Conservation (phyloP, 2,329 filamentous ascomycete genomes). For the Xylogone sp. region DNA sequence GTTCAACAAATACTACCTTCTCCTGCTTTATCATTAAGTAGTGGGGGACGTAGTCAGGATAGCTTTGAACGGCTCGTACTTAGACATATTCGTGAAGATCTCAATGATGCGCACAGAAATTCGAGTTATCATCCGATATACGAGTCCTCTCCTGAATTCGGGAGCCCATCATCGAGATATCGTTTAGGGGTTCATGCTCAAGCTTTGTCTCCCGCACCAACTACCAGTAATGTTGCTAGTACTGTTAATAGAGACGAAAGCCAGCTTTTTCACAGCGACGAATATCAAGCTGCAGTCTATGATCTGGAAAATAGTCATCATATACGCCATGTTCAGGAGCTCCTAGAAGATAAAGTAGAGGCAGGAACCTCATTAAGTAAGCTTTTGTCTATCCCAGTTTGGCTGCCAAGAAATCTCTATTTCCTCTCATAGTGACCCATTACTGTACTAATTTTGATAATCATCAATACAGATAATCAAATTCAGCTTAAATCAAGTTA, state of each 20-base stretch:
- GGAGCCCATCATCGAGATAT: background rate
- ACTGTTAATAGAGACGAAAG: background rate
- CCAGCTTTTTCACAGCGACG: background rate
- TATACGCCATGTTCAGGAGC: background rate
- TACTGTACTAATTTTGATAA: background rate
- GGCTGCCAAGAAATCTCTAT: background rate
- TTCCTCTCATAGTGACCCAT: background rate
- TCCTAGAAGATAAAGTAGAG: background rate
- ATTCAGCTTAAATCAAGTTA: background rate
- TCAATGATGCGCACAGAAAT: background rate
- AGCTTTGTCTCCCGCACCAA: background rate
- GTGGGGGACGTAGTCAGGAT: background rate
- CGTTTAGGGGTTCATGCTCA: background rate
- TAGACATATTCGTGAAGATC: background rate
- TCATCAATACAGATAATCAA: background rate
- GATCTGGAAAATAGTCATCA: background rate
- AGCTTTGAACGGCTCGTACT: background rate
- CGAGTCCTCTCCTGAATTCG: background rate
- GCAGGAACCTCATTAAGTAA: background rate
- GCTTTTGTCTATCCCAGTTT: background rate
- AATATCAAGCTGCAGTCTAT: background rate
- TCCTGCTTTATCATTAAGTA: background rate
- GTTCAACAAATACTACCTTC: background rate
- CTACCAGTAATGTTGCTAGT: background rate
- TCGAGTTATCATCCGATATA: background rate